phyloP scores from a whole-genome alignment of 2,329 filamentous ascomycete species.

The Orbilia ellipsospora region DNA sequence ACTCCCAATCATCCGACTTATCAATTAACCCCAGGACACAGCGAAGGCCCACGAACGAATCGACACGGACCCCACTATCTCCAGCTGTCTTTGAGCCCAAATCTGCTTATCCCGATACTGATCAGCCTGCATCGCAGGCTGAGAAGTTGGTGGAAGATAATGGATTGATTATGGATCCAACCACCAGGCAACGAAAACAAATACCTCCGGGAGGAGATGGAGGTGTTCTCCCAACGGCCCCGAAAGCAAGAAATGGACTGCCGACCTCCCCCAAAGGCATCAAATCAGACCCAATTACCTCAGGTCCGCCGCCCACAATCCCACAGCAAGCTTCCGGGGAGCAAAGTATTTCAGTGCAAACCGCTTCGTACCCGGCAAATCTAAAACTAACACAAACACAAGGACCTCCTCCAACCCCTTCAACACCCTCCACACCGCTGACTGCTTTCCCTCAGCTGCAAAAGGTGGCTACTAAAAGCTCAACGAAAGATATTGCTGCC shows the following conservation, averaged over 20 bases:
- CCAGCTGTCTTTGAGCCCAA: conserved; percentile 24
- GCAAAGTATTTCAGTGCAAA: conserved; percentile 28
- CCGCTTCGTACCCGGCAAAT: conserved; percentile 8
- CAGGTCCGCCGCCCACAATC: no score
- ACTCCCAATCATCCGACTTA: conserved; percentile 17
- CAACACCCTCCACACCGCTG: conserved; percentile 10
- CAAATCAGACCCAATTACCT: no score
- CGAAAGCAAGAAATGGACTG: conserved; percentile 25
- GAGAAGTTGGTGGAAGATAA: conserved; percentile 4
- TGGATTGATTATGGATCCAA: conserved; percentile 4
- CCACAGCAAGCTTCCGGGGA: not conserved
- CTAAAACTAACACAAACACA: not conserved
- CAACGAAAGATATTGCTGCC: conserved; percentile 32
- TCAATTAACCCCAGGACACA: conserved; percentile 30
- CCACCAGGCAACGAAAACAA: conserved; percentile 15
- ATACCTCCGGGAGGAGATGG: conserved; percentile 1
- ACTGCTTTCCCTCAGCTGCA: conserved; percentile 27
- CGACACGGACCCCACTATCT: conserved; percentile 21
- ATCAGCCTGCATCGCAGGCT: conserved; percentile 1
- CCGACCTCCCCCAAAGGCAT: conserved; percentile 32
- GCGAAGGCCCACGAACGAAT: conserved; percentile 49
- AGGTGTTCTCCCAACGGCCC: conserved; percentile 34
- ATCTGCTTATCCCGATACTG: conserved; percentile 1
- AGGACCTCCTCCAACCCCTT: not conserved
- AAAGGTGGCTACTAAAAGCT: conserved; percentile 32